Base-by-base conservation (phyloP, 2,329 filamentous ascomycete genomes). In the Emydomyces testavorans region DNA sequence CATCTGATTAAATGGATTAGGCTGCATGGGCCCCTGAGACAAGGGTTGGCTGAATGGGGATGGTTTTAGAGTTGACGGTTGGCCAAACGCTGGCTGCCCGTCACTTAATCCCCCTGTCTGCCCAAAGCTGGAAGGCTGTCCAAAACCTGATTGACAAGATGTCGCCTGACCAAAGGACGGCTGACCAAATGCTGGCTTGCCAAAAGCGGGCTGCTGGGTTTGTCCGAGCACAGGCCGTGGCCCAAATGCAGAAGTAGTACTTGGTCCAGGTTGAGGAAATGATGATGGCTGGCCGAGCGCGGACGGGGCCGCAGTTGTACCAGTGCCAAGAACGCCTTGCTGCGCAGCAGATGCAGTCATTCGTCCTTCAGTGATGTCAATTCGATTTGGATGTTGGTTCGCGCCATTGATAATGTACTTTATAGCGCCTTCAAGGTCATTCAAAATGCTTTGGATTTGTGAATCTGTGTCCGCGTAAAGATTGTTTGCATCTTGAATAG, bases 381-480 rank as follows among this genome's bases (percentile, higher is more conserved):
- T 69, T 34, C 86, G 76, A 59, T 92, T 93, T 1, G 85, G 85
- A 57, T 87, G 85, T 34, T 79, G 76, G 46, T 84, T 79, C 46
- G 76, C 77, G 18, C 75, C 78, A 4, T 78, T 74, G 7, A 81
- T 59, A 11, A 92, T 68, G 59, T 82, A 92, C 47, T 79, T 74
- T 37, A 84, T 72, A 1, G 89, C 88, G 2, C 80, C 84, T 51
- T 82, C 74, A 7, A 85, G 63, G 57, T 93, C 82, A 51, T 71
- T 75, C 1, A 86, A 60, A 1, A 82, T 80, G n/a, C 71, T 75
- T 51, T 85, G 76, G 44, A 89, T 85, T 61, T 92, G 85, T 50
- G 80, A 72, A 52, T 80, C 70, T 2, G 83, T 78, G 52, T 79
- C 78, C 24, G 75, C 70, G 57, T 80, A 80, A 5, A 89, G 67